Evolutionary conservation across 2,329 filamentous ascomycete species (phyloP), one percentile per base, ranked within the genome.

Genomic region (Epichloe typhina): DNA sequence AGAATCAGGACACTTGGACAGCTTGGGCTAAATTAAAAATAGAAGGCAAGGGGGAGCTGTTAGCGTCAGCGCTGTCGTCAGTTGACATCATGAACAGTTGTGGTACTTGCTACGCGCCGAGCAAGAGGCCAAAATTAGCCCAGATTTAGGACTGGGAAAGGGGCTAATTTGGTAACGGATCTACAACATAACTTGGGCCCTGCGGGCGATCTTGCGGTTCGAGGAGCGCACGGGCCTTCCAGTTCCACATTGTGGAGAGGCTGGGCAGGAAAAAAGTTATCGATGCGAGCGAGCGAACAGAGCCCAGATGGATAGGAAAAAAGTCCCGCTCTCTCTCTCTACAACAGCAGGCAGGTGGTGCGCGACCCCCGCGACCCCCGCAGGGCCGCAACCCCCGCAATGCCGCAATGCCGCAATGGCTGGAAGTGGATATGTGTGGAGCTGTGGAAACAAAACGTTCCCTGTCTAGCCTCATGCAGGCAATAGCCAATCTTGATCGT

Each of bases 401-500:
- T 19, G 17, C 23, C 19, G 23, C 23, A 23, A 23, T 23, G 5
- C 23, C 23, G 23, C 23, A 26, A 26, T 26, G 35, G 35, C 35
- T 12, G 9, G 35, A 12, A 15, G 11, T 41, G 21, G n/a, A 41
- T 41, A 41, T 11, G 12, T 23, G 17, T 41, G 39, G 17, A 7
- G 12, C 40, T 13, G 12, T 21, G 39, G 9, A 41, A 9, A 21
- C 23, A 26, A 26, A 26, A 26, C 6, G 6, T 2, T 17, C 57
- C 56, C 54, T 59, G 58, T 52, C 53, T 59, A 59, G 54, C 50
- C 55, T 59, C 58, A 55, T 63, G 63, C 59, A 57, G 59, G 57
- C 64, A 57, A 52, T 58, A 65, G 61, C 69, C 69, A 71, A 71
- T 71, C 68, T 65, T 59, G 62, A 63, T 63, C 61, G 59, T 57